These are phyloP conservation scores for Aspergillus sp. DNA, from an alignment of 2,329 filamentous ascomycete genomes.

Conservation along the genomic window DNA sequence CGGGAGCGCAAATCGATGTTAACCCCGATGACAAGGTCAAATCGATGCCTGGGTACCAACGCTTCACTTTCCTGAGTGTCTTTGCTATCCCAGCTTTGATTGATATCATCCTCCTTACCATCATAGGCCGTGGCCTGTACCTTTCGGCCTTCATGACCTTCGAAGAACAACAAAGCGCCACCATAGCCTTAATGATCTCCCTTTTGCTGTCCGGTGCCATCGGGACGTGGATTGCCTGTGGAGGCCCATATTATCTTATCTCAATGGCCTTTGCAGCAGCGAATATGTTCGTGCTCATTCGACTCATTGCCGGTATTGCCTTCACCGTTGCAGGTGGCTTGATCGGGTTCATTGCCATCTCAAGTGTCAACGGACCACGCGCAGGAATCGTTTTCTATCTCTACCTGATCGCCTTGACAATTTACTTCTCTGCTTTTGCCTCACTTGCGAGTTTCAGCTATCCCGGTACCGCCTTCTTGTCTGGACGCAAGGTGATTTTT, in stretches of 20 bases:
- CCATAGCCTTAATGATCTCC: conserved; percentile 55
- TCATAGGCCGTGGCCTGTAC: conserved; percentile 57
- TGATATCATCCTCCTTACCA: conserved; percentile 56
- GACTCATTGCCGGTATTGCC: conserved; percentile 48
- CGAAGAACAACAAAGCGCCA: conserved; percentile 49
- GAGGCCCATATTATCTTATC: conserved; percentile 58
- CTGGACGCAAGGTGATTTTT: conserved; percentile 55
- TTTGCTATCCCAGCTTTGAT: conserved; percentile 60
- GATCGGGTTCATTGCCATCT: conserved; percentile 50
- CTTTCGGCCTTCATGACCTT: conserved; percentile 54
- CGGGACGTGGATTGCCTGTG: conserved; percentile 60
- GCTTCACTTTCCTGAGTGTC: conserved; percentile 56
- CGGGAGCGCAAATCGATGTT: conserved; percentile 50
- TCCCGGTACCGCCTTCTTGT: conserved; percentile 51
- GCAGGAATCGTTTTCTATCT: conserved; percentile 55
- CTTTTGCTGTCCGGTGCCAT: conserved; percentile 57
- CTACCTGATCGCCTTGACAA: conserved; percentile 54
- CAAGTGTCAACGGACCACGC: conserved; percentile 38
- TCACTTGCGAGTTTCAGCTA: conserved; percentile 51
- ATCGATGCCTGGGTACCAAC: conserved; percentile 42
- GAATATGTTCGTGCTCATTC: conserved; percentile 52
- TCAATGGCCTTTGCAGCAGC: conserved; percentile 53
- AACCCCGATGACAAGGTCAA: conserved; percentile 43
- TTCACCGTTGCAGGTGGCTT: conserved; percentile 50
- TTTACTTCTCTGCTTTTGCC: conserved; percentile 56